These are phyloP conservation scores for Gaeumannomyces tritici DNA, from an alignment of 2,329 filamentous ascomycete species.

Conservation along the genomic window DNA sequence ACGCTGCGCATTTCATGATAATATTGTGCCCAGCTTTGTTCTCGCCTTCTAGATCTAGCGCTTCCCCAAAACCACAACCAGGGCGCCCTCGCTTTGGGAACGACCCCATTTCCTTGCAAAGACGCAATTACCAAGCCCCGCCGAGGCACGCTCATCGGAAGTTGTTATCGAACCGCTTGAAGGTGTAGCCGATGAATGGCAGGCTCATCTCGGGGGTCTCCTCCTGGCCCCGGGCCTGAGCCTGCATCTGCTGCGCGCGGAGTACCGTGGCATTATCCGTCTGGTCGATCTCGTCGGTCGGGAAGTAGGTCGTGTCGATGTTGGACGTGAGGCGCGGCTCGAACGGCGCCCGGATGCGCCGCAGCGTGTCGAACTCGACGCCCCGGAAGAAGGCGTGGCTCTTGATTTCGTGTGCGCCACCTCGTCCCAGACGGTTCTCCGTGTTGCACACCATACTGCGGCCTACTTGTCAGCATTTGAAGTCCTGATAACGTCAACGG, in stretches of 20 bases:
- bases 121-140: background rate
- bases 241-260: slow-evolving; percentile 44
- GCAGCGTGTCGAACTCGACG: slow-evolving; percentile 87
- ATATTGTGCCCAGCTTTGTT: background rate
- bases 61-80: background rate
- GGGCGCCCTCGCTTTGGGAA: background rate
- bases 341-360: slow-evolving; percentile 89
- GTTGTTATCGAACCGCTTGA: slow-evolving; percentile 86
- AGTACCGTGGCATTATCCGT: slow-evolving; percentile 70
- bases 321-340: slow-evolving; percentile 89
- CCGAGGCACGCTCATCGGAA: slow-evolving; percentile 36
- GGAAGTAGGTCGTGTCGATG: slow-evolving; percentile 97
- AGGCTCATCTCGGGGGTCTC: slow-evolving; percentile 91
- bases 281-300: slow-evolving; percentile 85
- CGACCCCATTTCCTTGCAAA: background rate
- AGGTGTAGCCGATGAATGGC: slow-evolving; percentile 93
- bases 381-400: slow-evolving; percentile 92
- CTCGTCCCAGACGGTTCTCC: slow-evolving; percentile 80
- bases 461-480: background rate
- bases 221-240: slow-evolving; percentile 41
- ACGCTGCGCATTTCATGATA: background rate
- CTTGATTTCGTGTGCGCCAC: slow-evolving; percentile 88
- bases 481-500: background rate
- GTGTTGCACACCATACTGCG: slow-evolving; percentile 83
- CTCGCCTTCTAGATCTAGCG: background rate